Evolutionary conservation across 768 basidiomycete genomes (phyloP).

Genomic region (Mycena pura): DNA sequence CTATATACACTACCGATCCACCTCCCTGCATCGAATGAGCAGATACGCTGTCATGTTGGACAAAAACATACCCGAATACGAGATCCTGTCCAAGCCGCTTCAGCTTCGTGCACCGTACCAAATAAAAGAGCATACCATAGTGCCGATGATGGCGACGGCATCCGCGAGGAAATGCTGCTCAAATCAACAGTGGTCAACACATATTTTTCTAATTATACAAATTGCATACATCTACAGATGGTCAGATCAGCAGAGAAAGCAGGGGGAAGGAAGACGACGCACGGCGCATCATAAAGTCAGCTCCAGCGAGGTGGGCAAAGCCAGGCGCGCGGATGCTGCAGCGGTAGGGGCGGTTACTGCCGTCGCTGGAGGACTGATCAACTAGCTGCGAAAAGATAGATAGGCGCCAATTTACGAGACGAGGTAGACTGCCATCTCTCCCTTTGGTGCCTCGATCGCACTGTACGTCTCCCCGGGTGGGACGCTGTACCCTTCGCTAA

Average conservation of each 20-base stretch:
- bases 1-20: constrained; percentile 22
- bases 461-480: constrained; percentile 96
- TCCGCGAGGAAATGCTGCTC: constrained; percentile 87
- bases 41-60: not conserved
- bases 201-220: constrained; percentile 21
- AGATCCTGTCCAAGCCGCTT: constrained; percentile 61
- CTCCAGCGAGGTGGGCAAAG: constrained; percentile 93
- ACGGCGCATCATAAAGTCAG: constrained; percentile 99
- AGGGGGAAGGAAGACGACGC: constrained; percentile 39
- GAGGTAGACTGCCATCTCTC: constrained; percentile 98
- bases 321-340: constrained; percentile 98
- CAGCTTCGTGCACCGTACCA: constrained; percentile 14
- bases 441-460: constrained; percentile 98
- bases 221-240: constrained; percentile 48
- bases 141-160: constrained; percentile 96
- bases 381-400: not conserved
- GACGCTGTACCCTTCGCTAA: constrained; percentile 96
- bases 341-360: constrained; percentile 93
- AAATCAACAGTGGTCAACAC: constrained; percentile 17
- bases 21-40: constrained; percentile 14
- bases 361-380: constrained; percentile 62
- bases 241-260: constrained; percentile 12
- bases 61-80: constrained; percentile 80
- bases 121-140: constrained; percentile 71
- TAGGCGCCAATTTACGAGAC: constrained; percentile 71